A percentile compares a stretch with the other conserved stretches of the same genome.
phyloP scores from a whole-genome alignment of 495 filamentous ascomycete genomes.

The Lophiostoma macrostomum region DNA sequence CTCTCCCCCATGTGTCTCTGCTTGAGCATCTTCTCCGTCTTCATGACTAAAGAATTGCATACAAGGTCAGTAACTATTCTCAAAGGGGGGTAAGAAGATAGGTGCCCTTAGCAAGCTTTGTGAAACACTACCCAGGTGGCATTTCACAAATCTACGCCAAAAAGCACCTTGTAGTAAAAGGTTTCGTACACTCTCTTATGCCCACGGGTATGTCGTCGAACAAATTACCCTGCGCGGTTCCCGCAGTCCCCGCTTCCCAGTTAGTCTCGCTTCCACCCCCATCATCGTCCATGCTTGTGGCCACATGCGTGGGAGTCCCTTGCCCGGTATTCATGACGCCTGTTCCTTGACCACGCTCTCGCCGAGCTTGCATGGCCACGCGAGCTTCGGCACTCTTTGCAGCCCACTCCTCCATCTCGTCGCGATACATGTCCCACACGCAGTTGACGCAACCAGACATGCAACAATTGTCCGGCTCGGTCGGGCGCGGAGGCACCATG shows the following conservation, averaged over 20 bases:
- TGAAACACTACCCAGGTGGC: too few species aligned
- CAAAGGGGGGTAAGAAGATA: too few species aligned
- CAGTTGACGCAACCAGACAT: conserved; percentile 98
- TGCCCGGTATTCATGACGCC: conserved; percentile 40
- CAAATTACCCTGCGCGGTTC: conserved; percentile 53
- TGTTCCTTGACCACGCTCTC: conserved; percentile 38
- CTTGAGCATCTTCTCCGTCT: conserved; percentile 87
- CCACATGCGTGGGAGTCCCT: conserved; percentile 40
- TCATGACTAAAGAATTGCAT: too few species aligned
- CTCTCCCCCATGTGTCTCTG: conserved; percentile 54
- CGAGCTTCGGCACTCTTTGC: conserved; percentile 56
- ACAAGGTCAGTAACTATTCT: too few species aligned
- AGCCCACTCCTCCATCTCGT: conserved; percentile 89
- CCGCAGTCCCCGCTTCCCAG: conserved; percentile 63
- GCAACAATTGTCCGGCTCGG: conserved; percentile 97
- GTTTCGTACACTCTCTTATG: conserved; percentile 89
- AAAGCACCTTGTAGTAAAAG: too few species aligned
- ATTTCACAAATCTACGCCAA: too few species aligned
- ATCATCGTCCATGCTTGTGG: conserved; percentile 73
- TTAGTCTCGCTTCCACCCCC: conserved; percentile 69
- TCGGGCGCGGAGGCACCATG: conserved; percentile 73
- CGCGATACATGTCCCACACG: conserved; percentile 88
- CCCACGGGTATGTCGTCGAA: conserved; percentile 86
- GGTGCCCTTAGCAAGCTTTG: too few species aligned
- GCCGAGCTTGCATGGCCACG: conserved; percentile 40